phyloP scores from a whole-genome alignment of 768 basidiomycete species.

The Plicaturopsis crispa region DNA sequence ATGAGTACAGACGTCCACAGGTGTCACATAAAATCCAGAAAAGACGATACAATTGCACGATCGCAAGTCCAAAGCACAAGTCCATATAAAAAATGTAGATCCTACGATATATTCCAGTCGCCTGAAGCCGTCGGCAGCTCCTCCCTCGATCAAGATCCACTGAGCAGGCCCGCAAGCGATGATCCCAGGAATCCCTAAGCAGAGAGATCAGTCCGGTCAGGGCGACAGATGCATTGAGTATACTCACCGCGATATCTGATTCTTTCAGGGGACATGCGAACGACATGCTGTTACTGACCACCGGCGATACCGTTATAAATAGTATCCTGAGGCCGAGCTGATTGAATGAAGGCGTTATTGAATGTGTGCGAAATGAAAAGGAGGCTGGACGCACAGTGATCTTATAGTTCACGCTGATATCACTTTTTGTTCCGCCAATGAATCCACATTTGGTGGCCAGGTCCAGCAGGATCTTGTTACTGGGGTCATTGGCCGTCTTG shows the following conservation, averaged over 20 bases:
- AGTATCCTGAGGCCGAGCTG: slow-evolving; percentile 62
- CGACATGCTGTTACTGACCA: slow-evolving; percentile 49
- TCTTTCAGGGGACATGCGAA: slow-evolving; percentile 58
- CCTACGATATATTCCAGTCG: no score
- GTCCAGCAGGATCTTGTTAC: slow-evolving; percentile 47
- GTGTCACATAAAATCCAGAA: no score
- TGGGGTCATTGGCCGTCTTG: slow-evolving; percentile 44
- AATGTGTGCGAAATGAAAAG: slow-evolving; percentile 3
- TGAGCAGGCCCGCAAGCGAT: no score
- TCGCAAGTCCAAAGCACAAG: no score
- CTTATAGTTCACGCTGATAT: slow-evolving; percentile 57
- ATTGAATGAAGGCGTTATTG: slow-evolving; percentile 6
- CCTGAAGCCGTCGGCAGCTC: no score
- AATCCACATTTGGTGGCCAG: slow-evolving; percentile 58
- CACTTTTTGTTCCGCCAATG: slow-evolving; percentile 29
- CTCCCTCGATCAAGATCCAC: no score
- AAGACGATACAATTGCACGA: no score
- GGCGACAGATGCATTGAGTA: no score
- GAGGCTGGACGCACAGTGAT: slow-evolving; percentile 43
- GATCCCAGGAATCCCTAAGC: no score
- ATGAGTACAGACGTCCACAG: no score
- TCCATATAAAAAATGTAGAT: no score
- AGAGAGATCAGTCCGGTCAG: no score
- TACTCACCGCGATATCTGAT: slow-evolving; percentile 22
- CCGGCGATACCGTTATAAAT: slow-evolving; percentile 59